phyloP scores from a whole-genome alignment of 257 asterid genomes.

The Fraxinus quadrangulata region DNA sequence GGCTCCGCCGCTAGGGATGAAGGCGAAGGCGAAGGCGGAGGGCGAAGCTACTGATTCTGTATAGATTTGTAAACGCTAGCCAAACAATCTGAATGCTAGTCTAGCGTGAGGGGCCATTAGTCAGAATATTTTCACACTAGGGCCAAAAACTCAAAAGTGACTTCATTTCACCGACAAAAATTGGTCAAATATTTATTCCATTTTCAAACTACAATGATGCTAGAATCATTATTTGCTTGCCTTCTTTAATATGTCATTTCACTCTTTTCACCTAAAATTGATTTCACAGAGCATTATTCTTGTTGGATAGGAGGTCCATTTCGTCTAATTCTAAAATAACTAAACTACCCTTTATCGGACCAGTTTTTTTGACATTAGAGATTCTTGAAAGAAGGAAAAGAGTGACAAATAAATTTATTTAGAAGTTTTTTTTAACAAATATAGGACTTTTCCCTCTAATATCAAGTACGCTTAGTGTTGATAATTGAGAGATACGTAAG shows the following conservation, averaged over 20 bases:
- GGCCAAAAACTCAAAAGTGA: background rate
- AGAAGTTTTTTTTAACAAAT: background rate
- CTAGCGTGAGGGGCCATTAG: background rate
- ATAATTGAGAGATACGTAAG: too few species aligned
- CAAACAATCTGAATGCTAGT: too few species aligned
- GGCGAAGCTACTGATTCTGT: too few species aligned
- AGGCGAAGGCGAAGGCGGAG: too few species aligned
- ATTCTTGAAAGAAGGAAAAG: background rate
- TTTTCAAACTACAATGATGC: constrained; percentile 41
- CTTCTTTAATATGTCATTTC: constrained; percentile 13
- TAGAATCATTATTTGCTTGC: constrained; percentile 12
- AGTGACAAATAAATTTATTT: background rate
- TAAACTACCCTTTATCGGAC: background rate
- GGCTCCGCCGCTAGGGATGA: too few species aligned
- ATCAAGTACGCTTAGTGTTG: too few species aligned
- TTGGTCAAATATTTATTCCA: constrained; percentile 26
- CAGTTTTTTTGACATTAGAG: background rate
- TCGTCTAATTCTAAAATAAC: background rate
- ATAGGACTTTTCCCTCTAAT: too few species aligned
- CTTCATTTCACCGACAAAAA: background rate
- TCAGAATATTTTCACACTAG: background rate
- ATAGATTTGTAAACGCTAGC: too few species aligned
- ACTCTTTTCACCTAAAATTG: background rate
- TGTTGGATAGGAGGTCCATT: background rate
- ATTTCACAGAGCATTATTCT: background rate